phyloP scores from a whole-genome alignment of 75 land plant species.

The Adiantum capillusveneris region DNA sequence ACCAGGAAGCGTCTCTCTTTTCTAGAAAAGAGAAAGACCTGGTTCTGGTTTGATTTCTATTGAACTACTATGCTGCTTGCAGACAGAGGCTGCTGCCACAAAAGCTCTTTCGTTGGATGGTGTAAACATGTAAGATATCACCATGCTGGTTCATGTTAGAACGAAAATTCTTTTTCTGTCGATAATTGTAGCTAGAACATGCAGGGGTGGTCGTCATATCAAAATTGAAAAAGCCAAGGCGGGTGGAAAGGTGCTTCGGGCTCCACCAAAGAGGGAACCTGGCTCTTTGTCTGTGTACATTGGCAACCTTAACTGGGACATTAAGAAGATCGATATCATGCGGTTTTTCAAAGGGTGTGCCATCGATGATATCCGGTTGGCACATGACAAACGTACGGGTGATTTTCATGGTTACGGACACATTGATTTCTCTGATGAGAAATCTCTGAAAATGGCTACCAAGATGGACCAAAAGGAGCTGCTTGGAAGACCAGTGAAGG shows the following conservation, averaged over 20 bases:
- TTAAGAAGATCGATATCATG: slow-evolving; percentile 22
- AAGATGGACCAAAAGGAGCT: slow-evolving; percentile 27
- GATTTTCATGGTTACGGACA: slow-evolving; percentile 35
- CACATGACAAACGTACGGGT: slow-evolving; percentile 21
- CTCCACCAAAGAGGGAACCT: slow-evolving; percentile 24
- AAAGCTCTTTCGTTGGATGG: slow-evolving; percentile 40
- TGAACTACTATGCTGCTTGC: slow-evolving; percentile 4
- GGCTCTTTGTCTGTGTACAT: slow-evolving; percentile 42
- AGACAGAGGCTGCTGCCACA: slow-evolving; percentile 35
- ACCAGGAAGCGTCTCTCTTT: no score
- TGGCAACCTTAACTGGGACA: slow-evolving; percentile 45
- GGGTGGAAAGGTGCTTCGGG: slow-evolving; percentile 9
- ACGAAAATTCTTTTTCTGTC: no score
- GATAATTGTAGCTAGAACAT: not conserved
- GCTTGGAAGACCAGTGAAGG: slow-evolving; percentile 37
- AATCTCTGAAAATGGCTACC: slow-evolving; percentile 39
- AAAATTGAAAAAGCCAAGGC: slow-evolving; percentile 28
- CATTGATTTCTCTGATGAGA: slow-evolving; percentile 41
- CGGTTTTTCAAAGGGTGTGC: slow-evolving; percentile 26
- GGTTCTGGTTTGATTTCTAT: not conserved
- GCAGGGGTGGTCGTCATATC: slow-evolving; percentile 33
- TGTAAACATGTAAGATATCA: slow-evolving; percentile 20
- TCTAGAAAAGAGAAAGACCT: no score
- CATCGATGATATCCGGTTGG: slow-evolving; percentile 26
- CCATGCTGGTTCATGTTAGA: no score